Base-by-base conservation (phyloP, 2,329 filamentous ascomycete genomes). In the Monosporascus cannonballus region DNA sequence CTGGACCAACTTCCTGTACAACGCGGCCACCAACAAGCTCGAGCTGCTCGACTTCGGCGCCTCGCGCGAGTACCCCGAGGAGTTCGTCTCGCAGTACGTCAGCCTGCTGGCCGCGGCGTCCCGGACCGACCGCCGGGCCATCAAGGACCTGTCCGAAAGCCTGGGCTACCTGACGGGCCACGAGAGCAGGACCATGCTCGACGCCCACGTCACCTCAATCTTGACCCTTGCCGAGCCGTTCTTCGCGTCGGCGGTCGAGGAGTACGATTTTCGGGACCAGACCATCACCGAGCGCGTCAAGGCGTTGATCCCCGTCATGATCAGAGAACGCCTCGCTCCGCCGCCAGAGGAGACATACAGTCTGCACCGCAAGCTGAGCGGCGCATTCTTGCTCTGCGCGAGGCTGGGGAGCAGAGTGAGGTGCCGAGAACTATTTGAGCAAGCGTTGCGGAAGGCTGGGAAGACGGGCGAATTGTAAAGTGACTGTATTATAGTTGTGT, bases 1-100 rank as follows among this genome's bases (percentile, higher is more conserved):
- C 76, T 99, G 94, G 94, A 97, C 93, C 36, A 99, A 99, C 71
- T 99, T 99, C 70, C 78, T 97, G 20, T 99, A 90, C 77, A 94
- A 97, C 63, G 75, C 84, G 1, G 62, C 75, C 20, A 83, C 79
- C 4, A 75, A 84, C 62, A 87, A 84, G 65, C 85, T 99, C 15
- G 92, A 96, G 70, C 81, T 99, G 1, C 84, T 99, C 50, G 95
- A 99, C 71, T 99, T 99, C 70, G 94, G 94, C 54, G 94, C 94
- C 37, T 91, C 87, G 20, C 81, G 94, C 62, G 93, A 91, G 60
- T 99, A 86, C 67, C 90, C 92, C 0, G 79, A 83, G 39, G 74
- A 80, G 15, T 99, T 99, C 64, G 85, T 97, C 52, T 73, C 78
- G 2, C 84, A 83, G 17, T 99, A 99, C 69, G 80, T 96, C 48